Percentiles rank a stretch among this genome's conserved stretches.
Conservation (phyloP, 768 basidiomycete genomes). For the Austroboletus eburneus region DNA sequence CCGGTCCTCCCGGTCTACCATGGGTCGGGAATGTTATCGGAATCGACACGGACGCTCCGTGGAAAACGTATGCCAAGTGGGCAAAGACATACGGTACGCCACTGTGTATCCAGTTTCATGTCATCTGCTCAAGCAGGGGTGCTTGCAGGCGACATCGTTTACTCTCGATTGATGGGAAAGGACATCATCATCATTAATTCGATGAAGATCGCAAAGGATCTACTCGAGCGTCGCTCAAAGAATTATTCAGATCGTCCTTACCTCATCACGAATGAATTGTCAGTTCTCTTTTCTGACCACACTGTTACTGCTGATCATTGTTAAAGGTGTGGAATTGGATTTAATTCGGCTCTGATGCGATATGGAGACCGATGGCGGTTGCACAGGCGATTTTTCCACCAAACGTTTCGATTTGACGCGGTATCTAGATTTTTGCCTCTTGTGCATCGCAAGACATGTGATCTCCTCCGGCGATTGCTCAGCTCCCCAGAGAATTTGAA, state of each 20-base stretch:
- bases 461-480: not conserved
- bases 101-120: not conserved
- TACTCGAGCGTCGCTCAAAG: not conserved
- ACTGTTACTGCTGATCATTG: too few relatives aligned
- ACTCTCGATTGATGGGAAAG: slow-evolving; percentile 1
- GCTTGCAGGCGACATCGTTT: slow-evolving; percentile 5
- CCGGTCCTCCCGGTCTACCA: slow-evolving; percentile 1
- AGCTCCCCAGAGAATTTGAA: not conserved
- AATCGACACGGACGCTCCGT: not conserved
- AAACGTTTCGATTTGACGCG: not conserved
- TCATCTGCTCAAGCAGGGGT: not conserved
- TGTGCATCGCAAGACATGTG: not conserved
- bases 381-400: not conserved
- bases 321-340: not conserved
- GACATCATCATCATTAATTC: slow-evolving; percentile 8
- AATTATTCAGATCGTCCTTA: not conserved
- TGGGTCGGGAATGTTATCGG: not conserved
- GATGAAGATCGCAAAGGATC: not conserved
- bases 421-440: not conserved
- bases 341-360: not conserved
- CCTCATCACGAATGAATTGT: not conserved
- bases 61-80: slow-evolving; percentile 1
- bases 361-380: not conserved
- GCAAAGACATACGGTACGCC: slow-evolving; percentile 6
- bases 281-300: not conserved